Evolutionary conservation across 1,284 basidiomycete species (phyloP), one percentile per base, ranked within the genome.

Genomic region (Ceratobasidium papillatum): DNA sequence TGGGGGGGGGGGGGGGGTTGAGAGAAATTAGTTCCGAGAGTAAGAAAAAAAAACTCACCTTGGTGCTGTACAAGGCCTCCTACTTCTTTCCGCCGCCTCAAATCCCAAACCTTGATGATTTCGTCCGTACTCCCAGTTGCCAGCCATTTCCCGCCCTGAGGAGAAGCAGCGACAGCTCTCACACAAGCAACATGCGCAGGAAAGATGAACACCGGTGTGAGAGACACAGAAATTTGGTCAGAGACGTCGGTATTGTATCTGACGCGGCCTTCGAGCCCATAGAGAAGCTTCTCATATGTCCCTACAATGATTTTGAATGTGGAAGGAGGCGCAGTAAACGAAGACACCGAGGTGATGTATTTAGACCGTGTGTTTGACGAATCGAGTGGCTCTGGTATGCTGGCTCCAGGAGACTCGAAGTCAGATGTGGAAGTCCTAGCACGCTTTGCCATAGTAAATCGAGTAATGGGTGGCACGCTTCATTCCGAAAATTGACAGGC

Each of bases 21-120:
- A n/a, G n/a, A n/a, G n/a, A n/a, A n/a, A n/a, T n/a, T n/a, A n/a
- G n/a, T n/a, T n/a, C n/a, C n/a, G n/a, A n/a, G n/a, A n/a, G 34
- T 2, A 36, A 54, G 19, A 22, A 27, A 22, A 36, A 30, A 12
- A 11, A 3, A 84, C 86, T 72, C 77, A 95, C 95, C 96, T 85
- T 94, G 88, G 81, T 98, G 96, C 76, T 98, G 95, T 85, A 94
- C 93, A 71, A 99, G 84, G 43, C 92, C 93, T 41, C 97, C 97
- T 54, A 99, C 89, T 82, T 99, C 97, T 81, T 96, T 96, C 80
- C 91, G 84, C 80, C 95, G 86, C 71, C 91, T 87, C 77, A 99
- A 82, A 84, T 99, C 96, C 97, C 97, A 99, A n/a, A 99, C 91
- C 82, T 98, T 98, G 80, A 99, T 86, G 73, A 96, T 93, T 83